A percentile compares a stretch with the other conserved stretches of the same genome.
These are phyloP conservation scores for Hypoxylon sp. DNA, from an alignment of 2,329 filamentous ascomycete genomes.

Conservation along the genomic window DNA sequence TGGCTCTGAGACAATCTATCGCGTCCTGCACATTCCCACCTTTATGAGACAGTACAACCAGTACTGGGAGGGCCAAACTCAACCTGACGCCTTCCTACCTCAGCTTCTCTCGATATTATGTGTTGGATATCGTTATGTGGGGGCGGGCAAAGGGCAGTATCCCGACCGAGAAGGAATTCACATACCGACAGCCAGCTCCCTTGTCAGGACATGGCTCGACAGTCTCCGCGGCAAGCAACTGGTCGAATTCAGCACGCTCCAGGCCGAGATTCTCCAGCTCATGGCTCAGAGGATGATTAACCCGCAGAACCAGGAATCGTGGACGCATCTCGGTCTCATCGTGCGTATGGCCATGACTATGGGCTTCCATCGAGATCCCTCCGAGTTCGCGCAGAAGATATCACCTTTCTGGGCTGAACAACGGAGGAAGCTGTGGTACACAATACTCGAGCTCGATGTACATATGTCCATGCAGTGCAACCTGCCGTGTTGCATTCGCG, in stretches of 20 bases:
- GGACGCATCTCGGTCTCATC: constrained; percentile 67
- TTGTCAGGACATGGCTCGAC: constrained; percentile 67
- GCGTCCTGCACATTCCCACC: constrained; percentile 65
- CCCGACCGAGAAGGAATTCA: constrained; percentile 69
- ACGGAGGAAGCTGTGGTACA: constrained; percentile 67
- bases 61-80: constrained; percentile 64
- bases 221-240: constrained; percentile 64
- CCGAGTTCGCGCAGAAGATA: constrained; percentile 64
- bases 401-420: constrained; percentile 65
- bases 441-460: constrained; percentile 68
- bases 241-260: constrained; percentile 65
- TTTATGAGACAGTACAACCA: constrained; percentile 64
- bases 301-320: constrained; percentile 62
- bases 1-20: constrained; percentile 65
- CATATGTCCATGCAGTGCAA: constrained; percentile 66
- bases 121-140: constrained; percentile 65
- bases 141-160: constrained; percentile 63
- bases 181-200: constrained; percentile 67
- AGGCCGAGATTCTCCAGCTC: constrained; percentile 66
- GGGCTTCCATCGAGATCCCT: constrained; percentile 69
- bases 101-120: constrained; percentile 66
- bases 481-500: constrained; percentile 64
- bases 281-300: constrained; percentile 66
- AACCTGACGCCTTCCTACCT: constrained; percentile 65
- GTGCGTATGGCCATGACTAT: constrained; percentile 70